These are phyloP conservation scores for Davidsoniella australis DNA, from an alignment of 2,329 filamentous ascomycete species.

Conservation along the genomic window DNA sequence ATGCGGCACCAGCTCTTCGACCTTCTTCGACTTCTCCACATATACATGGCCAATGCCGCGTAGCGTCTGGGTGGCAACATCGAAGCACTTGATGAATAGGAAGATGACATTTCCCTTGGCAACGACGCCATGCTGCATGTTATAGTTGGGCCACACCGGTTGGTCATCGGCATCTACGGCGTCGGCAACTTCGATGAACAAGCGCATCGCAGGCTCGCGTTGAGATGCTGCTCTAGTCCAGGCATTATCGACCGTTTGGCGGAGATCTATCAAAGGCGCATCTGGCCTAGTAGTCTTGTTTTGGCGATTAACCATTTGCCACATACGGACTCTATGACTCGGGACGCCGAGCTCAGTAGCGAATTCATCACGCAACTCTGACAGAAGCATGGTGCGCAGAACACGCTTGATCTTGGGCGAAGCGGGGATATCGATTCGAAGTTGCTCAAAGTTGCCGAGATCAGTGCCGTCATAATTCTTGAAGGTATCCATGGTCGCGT, in stretches of 20 bases:
- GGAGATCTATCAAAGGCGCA: conserved; percentile 60
- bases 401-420: conserved; percentile 58
- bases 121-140: conserved; percentile 36
- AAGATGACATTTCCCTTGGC: conserved; percentile 52
- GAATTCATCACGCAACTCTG: conserved; percentile 55
- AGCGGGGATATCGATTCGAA: conserved; percentile 27
- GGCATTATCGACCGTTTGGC: conserved; percentile 60
- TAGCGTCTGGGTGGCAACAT: conserved; percentile 57
- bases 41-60: conserved; percentile 71
- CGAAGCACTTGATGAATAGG: conserved; percentile 85
- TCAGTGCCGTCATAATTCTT: conserved; percentile 69
- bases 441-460: conserved; percentile 43
- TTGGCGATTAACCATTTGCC: conserved; percentile 97
- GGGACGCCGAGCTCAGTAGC: conserved; percentile 54
- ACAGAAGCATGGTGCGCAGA: conserved; percentile 56
- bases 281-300: conserved; percentile 94
- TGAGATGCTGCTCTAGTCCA: conserved; percentile 34
- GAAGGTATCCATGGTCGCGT: conserved; percentile 72
- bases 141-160: conserved; percentile 52
- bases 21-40: conserved; percentile 72
- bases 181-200: conserved; percentile 73
- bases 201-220: conserved; percentile 55
- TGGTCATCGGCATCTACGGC: conserved; percentile 50
- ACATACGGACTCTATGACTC: conserved; percentile 58
- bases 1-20: conserved; percentile 61